These are phyloP conservation scores for Trichoderma sp. DNA, from an alignment of 2,329 filamentous ascomycete species.

Conservation along the genomic window DNA sequence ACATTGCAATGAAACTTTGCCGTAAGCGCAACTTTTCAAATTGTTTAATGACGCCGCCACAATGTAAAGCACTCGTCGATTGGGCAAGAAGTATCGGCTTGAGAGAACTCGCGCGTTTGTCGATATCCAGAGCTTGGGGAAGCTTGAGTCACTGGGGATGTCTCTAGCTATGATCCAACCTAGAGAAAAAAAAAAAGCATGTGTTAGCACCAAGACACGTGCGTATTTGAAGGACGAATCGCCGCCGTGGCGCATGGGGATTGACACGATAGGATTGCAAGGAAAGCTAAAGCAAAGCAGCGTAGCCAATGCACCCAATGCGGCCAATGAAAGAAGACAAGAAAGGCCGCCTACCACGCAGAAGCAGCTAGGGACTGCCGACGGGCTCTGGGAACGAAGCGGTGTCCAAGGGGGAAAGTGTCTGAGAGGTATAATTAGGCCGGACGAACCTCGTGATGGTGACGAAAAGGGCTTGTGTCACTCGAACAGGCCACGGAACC, in stretches of 20 bases:
- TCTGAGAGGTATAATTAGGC: background rate
- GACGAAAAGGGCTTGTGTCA: slow-evolving; percentile 20
- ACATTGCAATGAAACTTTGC: slow-evolving; percentile 32
- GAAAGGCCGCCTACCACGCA: background rate
- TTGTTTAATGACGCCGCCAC: slow-evolving; percentile 24
- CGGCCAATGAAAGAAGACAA: background rate
- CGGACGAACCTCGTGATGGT: slow-evolving; percentile 24
- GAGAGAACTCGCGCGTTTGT: background rate
- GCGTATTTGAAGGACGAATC: background rate
- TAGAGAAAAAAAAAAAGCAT: background rate
- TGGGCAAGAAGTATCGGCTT: background rate
- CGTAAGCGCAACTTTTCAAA: slow-evolving; percentile 26
- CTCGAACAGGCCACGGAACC: slow-evolving; percentile 20
- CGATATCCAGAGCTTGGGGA: background rate
- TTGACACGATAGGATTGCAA: background rate
- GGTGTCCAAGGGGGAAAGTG: background rate
- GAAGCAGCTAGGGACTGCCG: background rate
- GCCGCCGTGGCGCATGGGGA: background rate
- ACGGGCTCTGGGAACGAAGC: background rate
- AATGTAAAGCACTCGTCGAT: slow-evolving; percentile 27
- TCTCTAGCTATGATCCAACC: background rate
- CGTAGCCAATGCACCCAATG: background rate
- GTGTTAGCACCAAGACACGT: background rate
- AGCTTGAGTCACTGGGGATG: background rate
- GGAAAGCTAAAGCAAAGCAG: background rate